These are phyloP conservation scores for Fragilaria radians DNA, from an alignment of 108 stramenopile genomes.

Conservation along the genomic window DNA sequence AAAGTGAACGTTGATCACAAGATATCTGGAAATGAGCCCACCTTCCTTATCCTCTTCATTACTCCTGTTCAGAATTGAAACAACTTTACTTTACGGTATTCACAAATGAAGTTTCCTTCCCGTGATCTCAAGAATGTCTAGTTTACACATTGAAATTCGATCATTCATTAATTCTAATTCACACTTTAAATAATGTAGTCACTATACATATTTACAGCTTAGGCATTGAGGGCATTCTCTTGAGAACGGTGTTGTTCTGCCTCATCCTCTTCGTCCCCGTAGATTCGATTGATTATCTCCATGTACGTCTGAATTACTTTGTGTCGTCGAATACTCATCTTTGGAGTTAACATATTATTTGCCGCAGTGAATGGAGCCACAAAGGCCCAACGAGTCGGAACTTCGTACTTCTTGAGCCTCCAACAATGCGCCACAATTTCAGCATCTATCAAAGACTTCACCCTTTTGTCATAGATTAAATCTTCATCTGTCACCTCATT, in stretches of 20 bases:
- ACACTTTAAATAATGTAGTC: no score
- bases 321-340: conserved; percentile 89
- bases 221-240: not conserved
- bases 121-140: no score
- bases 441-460: conserved; percentile 52
- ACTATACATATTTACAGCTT: no score
- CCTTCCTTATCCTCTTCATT: no score
- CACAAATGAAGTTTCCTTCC: no score
- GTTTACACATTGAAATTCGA: no score
- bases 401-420: conserved; percentile 82
- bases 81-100: no score
- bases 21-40: no score
- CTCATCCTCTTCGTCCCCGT: conserved; percentile 35
- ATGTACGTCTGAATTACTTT: conserved; percentile 79
- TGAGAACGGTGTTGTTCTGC: conserved; percentile 4
- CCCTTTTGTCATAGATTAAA: conserved; percentile 56
- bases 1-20: no score
- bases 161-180: no score
- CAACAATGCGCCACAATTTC: conserved; percentile 59
- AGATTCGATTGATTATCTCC: conserved; percentile 58
- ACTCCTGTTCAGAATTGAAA: no score
- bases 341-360: conserved; percentile 91
- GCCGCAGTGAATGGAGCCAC: conserved; percentile 89
- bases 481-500: conserved; percentile 59
- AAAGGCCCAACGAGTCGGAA: conserved; percentile 72